Conservation (phyloP, 257 asterid genomes). For the Solanum bukasovii region DNA sequence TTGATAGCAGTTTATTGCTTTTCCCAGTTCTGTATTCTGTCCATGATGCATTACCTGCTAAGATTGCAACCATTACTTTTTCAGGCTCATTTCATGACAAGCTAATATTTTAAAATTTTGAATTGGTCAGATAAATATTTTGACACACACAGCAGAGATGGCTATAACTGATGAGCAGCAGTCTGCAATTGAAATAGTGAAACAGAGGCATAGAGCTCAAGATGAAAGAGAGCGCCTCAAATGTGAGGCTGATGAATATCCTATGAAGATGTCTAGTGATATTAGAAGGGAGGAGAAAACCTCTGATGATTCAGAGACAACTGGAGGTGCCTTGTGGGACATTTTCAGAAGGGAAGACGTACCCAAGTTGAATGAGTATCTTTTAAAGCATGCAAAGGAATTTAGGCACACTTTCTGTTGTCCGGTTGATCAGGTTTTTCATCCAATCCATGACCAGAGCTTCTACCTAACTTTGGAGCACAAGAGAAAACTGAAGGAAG, state of each 20-base stretch:
- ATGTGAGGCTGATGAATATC: not conserved
- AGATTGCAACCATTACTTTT: not conserved
- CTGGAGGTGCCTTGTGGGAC: conserved; percentile 86
- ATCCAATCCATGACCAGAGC: conserved; percentile 88
- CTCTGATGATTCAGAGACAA: conserved; percentile 1
- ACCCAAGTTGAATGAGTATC: conserved; percentile 63
- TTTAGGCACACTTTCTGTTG: conserved; percentile 80
- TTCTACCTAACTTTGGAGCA: conserved; percentile 74
- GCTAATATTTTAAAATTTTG: not conserved
- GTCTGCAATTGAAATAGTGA: conserved; percentile 48
- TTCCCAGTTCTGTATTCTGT: not conserved
- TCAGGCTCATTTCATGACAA: not conserved
- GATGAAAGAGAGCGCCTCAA: conserved; percentile 42
- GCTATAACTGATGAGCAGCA: conserved; percentile 38
- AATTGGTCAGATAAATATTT: conserved; percentile 64
- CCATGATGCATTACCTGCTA: not conserved
- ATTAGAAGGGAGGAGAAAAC: conserved; percentile 7
- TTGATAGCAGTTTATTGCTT: not conserved
- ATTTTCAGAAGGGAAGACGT: conserved; percentile 89
- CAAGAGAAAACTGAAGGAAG: conserved; percentile 68
- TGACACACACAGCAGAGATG: conserved; percentile 81
- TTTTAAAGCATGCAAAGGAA: conserved; percentile 52
- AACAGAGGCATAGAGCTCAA: conserved; percentile 63
- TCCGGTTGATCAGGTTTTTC: conserved; percentile 79
- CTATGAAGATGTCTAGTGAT: conserved; percentile 1